phyloP scores from a whole-genome alignment of 2,329 filamentous ascomycete genomes.

The Penicillium sp. region DNA sequence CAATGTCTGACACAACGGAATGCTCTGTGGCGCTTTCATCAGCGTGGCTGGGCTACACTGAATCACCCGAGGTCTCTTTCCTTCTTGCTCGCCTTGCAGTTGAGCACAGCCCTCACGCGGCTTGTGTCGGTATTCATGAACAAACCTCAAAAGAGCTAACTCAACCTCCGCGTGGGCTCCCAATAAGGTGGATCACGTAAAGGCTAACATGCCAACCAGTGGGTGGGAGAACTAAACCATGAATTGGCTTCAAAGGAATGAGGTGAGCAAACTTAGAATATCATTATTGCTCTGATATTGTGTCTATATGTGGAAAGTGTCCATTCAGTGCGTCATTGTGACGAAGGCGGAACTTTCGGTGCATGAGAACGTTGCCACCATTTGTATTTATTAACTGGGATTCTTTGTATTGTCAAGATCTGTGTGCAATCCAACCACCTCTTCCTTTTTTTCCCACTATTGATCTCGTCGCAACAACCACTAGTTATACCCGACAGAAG shows the following conservation, averaged over 20 bases:
- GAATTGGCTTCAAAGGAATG: too few species aligned
- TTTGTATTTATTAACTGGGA: background rate
- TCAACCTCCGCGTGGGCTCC: too few species aligned
- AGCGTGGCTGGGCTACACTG: conserved; percentile 29
- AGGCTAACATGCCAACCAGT: too few species aligned
- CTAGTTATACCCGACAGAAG: background rate
- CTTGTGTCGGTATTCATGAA: conserved; percentile 20
- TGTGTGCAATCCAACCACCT: background rate
- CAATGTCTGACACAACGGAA: too few species aligned
- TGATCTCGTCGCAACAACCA: background rate
- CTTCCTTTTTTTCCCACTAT: background rate
- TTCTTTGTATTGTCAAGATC: background rate
- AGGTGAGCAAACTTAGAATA: too few species aligned
- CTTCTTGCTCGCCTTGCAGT: conserved; percentile 29
- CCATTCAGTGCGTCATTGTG: too few species aligned
- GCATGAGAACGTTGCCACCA: background rate
- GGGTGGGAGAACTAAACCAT: too few species aligned
- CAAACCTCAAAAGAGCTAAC: too few species aligned
- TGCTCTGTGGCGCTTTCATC: conserved; percentile 29
- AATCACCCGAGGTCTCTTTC: conserved; percentile 32
- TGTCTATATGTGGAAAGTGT: too few species aligned
- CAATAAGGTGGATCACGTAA: too few species aligned
- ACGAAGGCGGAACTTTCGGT: too few species aligned
- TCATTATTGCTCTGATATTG: too few species aligned
- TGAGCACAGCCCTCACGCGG: conserved; percentile 24